These are phyloP conservation scores for Nemania sp. DNA, from an alignment of 2,329 filamentous ascomycete species.

Conservation along the genomic window DNA sequence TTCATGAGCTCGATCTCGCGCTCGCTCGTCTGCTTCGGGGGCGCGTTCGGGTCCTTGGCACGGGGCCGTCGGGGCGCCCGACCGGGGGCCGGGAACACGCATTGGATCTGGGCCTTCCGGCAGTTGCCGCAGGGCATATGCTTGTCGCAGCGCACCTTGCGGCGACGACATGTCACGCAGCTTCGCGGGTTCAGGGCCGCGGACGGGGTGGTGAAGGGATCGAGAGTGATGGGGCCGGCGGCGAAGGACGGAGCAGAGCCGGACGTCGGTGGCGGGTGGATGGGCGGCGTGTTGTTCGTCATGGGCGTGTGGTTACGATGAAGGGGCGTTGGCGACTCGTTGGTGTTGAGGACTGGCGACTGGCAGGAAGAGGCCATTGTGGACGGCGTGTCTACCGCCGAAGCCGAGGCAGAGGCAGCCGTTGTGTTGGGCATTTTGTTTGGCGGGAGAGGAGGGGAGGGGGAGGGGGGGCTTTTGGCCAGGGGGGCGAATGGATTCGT, in stretches of 20 bases:
- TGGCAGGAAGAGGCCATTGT: constrained; percentile 17
- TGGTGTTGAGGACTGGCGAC: constrained; percentile 10
- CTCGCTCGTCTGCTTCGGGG: constrained; percentile 62
- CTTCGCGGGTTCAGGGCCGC: constrained; percentile 43
- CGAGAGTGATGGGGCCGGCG: constrained; percentile 40
- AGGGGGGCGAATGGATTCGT: no score
- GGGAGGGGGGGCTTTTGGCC: background rate
- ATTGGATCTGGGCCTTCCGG: constrained; percentile 70
- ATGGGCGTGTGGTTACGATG: constrained; percentile 1
- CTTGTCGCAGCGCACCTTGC: constrained; percentile 79
- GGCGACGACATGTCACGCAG: constrained; percentile 56
- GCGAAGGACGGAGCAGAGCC: constrained; percentile 25
- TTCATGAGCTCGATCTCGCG: constrained; percentile 73
- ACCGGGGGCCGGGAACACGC: constrained; percentile 75
- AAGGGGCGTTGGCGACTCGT: constrained; percentile 13
- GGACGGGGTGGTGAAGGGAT: constrained; percentile 39
- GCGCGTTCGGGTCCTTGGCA: constrained; percentile 66
- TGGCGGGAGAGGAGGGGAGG: background rate
- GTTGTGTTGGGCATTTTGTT: background rate
- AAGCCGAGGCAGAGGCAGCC: background rate
- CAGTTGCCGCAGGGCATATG: constrained; percentile 78
- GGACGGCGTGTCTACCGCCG: constrained; percentile 19
- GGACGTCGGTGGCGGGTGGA: constrained; percentile 8
- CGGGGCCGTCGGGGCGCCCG: constrained; percentile 71
- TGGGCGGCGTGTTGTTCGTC: constrained; percentile 1